Evolutionary conservation across 2,329 filamentous ascomycete species (phyloP), one percentile per base, ranked within the genome.

Genomic region (Alternaria brassicae): DNA sequence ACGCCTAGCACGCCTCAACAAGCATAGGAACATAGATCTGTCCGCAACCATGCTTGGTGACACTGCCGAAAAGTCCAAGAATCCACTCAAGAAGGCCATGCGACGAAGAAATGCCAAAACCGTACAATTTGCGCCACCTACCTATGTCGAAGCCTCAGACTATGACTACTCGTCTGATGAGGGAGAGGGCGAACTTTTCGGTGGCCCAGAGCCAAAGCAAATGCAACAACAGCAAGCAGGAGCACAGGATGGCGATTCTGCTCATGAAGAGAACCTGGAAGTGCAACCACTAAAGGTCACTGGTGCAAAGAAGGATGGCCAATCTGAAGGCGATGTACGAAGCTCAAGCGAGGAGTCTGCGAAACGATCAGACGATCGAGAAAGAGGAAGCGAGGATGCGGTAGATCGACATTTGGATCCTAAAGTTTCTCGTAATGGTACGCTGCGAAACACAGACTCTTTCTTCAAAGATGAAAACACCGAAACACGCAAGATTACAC

Each of bases 391-490:
- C 67, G 90, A 92, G 55, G 91, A 94, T 44, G 85, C 86, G 3
- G 84, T 89, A 56, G 83, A 85, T 41, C 72, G 77, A 34, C 79
- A 81, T 68, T 71, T 76, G 59, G 76, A 78, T 36, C 75, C 71
- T 30, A 79, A 77, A 47, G 69, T 77, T 2, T 93, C 92, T 34
- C 88, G 90, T 64, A 96, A 96, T 69, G 93, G 93, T 40, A 94
- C 91, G 21, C 86, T 97, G 42, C 87, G 94, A 64, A 96, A 96
- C 74, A 94, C 92, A 4, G 94, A 98, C 78, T 97, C 94, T 1
- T 97, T 98, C 83, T 97, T 97, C 83, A 96, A 93, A 78, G 95
- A 98, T 72, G 94, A 99, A 72, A 92, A 88, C 30, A 90, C 92
- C 36, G 95, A 98, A 78, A 97, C 95, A 3, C 93, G 96, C 78